A percentile compares a stretch with the other conserved stretches of the same genome.
Evolutionary conservation across 148 eudicot genomes (phyloP).

Genomic region (Vaccinium vitisidaea): DNA sequence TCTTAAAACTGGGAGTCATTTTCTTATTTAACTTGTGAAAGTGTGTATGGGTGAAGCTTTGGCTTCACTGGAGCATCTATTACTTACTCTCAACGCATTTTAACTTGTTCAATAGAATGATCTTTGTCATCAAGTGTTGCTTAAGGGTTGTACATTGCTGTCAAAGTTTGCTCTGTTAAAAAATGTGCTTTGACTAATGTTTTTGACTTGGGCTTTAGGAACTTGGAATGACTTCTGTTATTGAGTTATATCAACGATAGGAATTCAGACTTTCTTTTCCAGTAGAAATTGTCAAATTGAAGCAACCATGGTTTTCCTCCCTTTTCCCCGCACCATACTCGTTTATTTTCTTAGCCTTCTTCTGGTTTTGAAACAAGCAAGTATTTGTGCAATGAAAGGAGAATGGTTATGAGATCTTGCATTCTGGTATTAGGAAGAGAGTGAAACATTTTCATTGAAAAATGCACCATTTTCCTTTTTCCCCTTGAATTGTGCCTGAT

Average conservation of each 20-base stretch:
- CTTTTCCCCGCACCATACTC: background rate
- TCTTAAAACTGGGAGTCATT: background rate
- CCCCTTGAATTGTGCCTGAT: background rate
- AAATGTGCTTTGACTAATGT: background rate
- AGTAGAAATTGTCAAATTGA: background rate
- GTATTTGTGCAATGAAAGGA: background rate
- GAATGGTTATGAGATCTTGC: background rate
- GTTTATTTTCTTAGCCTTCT: background rate
- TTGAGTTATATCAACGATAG: background rate
- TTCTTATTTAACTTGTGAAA: background rate
- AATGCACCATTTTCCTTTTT: background rate
- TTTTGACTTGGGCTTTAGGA: background rate
- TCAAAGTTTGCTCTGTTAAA: background rate
- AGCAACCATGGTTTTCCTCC: background rate
- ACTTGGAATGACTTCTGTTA: background rate
- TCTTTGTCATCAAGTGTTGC: background rate
- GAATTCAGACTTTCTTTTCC: background rate
- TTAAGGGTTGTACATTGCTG: background rate
- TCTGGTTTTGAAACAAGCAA: background rate
- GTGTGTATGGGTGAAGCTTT: background rate
- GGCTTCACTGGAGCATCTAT: conserved; percentile 1
- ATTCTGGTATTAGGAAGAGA: background rate
- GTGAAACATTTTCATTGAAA: background rate
- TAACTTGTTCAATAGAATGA: background rate
- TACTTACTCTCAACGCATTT: background rate